Percentiles rank a stretch among this genome's conserved stretches.
Evolutionary conservation across 179 eudicot species (phyloP).

Genomic region (Nepenthes alata): DNA sequence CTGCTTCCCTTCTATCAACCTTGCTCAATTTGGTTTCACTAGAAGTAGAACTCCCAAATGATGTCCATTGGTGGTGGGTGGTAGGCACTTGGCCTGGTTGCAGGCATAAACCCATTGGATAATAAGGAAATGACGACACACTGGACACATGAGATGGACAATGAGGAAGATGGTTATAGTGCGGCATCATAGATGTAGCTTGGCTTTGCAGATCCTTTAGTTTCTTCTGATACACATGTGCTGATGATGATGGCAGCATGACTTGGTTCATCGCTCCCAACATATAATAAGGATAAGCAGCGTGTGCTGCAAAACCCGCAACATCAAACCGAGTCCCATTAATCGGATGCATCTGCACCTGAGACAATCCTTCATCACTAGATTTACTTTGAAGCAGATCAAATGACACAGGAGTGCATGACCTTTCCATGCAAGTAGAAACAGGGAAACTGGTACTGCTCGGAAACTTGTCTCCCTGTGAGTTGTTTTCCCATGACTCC

Average conservation of each 20-base stretch:
- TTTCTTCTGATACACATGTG: slow-evolving; percentile 41
- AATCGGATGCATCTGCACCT: slow-evolving; percentile 30
- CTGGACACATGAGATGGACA: slow-evolving; percentile 44
- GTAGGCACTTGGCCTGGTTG: slow-evolving; percentile 63
- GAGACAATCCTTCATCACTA: slow-evolving; percentile 35
- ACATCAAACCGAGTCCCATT: slow-evolving; percentile 35
- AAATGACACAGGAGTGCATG: slow-evolving; percentile 42
- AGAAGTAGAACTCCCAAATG: slow-evolving; percentile 36
- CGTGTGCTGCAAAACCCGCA: slow-evolving; percentile 33
- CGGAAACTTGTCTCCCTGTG: slow-evolving; percentile 41
- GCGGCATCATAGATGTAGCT: slow-evolving; percentile 31
- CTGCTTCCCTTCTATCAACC: slow-evolving; percentile 86
- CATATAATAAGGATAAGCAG: slow-evolving; percentile 56
- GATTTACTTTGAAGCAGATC: slow-evolving; percentile 32
- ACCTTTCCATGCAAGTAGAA: slow-evolving; percentile 49
- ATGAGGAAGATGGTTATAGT: slow-evolving; percentile 45
- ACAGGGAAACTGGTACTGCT: slow-evolving; percentile 44
- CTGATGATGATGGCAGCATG: slow-evolving; percentile 44
- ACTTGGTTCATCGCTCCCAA: slow-evolving; percentile 69
- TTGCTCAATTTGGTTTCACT: slow-evolving; percentile 30
- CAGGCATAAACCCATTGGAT: slow-evolving; percentile 42
- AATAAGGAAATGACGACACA: slow-evolving; percentile 54
- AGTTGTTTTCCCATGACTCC: slow-evolving; percentile 28
- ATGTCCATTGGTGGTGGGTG: slow-evolving; percentile 35
- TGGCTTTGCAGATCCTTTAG: slow-evolving; percentile 26